phyloP scores from a whole-genome alignment of 2,329 filamentous ascomycete species.

The Bipolaris cookei region DNA sequence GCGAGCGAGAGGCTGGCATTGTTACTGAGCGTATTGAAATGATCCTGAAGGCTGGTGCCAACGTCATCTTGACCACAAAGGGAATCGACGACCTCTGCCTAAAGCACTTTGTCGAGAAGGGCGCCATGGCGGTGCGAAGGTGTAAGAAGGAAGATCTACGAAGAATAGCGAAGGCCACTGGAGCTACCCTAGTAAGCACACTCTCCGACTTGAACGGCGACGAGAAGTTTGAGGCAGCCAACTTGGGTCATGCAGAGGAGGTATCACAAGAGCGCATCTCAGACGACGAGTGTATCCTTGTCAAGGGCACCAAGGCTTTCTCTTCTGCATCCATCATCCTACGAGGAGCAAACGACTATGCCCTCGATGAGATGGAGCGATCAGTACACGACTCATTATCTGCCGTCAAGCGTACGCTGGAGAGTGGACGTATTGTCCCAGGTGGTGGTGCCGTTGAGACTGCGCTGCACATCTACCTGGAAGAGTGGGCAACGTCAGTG shows the following conservation, averaged over 20 bases:
- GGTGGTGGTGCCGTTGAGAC: slow-evolving; percentile 97
- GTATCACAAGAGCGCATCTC: slow-evolving; percentile 98
- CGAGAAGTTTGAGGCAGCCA: slow-evolving; percentile 91
- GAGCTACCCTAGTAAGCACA: slow-evolving; percentile 89
- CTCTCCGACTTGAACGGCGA: slow-evolving; percentile 97
- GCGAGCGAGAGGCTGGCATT: slow-evolving; percentile 89
- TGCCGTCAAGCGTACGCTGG: slow-evolving; percentile 94
- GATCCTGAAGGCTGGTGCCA: slow-evolving; percentile 96
- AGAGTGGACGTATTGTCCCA: slow-evolving; percentile 95
- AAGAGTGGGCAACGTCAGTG: slow-evolving; percentile 97
- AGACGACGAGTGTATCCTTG: slow-evolving; percentile 95
- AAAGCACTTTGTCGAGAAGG: slow-evolving; percentile 92
- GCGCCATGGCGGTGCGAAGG: slow-evolving; percentile 91
- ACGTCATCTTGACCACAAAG: slow-evolving; percentile 96
- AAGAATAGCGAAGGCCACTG: slow-evolving; percentile 94
- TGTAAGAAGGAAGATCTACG: slow-evolving; percentile 99
- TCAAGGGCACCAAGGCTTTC: slow-evolving; percentile 94
- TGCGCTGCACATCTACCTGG: slow-evolving; percentile 97
- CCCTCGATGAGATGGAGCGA: slow-evolving; percentile 98
- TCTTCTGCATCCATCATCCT: slow-evolving; percentile 96
- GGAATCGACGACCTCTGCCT: slow-evolving; percentile 96
- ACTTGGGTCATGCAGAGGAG: slow-evolving; percentile 90
- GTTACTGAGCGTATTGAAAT: slow-evolving; percentile 93
- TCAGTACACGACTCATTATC: slow-evolving; percentile 96
- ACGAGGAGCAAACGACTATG: slow-evolving; percentile 93